These are phyloP conservation scores for Populus tremula DNA, from an alignment of 345 rosid genomes.

Conservation along the genomic window DNA sequence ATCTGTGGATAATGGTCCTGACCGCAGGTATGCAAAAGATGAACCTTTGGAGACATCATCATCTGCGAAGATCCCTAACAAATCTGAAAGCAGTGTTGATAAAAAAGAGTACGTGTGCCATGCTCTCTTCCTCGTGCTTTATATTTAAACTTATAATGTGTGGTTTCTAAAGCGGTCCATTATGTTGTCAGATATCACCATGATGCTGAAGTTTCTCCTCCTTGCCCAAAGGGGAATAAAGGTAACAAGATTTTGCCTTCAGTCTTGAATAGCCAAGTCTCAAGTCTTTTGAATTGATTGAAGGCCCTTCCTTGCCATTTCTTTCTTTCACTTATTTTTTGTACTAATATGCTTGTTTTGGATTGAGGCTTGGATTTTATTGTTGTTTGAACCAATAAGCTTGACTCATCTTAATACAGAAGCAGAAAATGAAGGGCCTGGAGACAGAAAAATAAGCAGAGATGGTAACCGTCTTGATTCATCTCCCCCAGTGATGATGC, in stretches of 20 bases:
- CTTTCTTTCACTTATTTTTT: background rate
- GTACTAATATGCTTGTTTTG: background rate
- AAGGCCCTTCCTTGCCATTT: background rate
- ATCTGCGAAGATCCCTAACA: constrained; percentile 39
- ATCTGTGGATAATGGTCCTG: constrained; percentile 20
- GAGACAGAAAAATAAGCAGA: constrained; percentile 26
- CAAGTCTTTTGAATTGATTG: background rate
- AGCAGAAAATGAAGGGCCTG: constrained; percentile 7
- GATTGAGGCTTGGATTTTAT: background rate
- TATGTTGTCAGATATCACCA: constrained; percentile 29
- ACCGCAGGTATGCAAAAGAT: constrained; percentile 26
- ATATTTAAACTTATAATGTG: background rate
- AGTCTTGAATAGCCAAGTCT: background rate
- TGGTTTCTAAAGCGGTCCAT: background rate
- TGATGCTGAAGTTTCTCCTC: constrained; percentile 23
- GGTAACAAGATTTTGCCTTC: constrained; percentile 21
- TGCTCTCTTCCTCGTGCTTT: background rate
- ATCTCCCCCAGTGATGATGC: constrained; percentile 41
- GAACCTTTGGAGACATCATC: constrained; percentile 32
- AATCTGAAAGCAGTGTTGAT: constrained; percentile 27
- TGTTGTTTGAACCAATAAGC: background rate
- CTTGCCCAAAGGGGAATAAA: constrained; percentile 10
- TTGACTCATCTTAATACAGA: background rate
- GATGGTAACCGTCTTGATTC: constrained; percentile 10
- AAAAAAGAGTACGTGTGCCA: constrained; percentile 37